Evolutionary conservation across 1,139 yeast genomes (phyloP), one percentile per base, ranked within the genome.

Genomic region (Wickerhamomyces sp.): DNA sequence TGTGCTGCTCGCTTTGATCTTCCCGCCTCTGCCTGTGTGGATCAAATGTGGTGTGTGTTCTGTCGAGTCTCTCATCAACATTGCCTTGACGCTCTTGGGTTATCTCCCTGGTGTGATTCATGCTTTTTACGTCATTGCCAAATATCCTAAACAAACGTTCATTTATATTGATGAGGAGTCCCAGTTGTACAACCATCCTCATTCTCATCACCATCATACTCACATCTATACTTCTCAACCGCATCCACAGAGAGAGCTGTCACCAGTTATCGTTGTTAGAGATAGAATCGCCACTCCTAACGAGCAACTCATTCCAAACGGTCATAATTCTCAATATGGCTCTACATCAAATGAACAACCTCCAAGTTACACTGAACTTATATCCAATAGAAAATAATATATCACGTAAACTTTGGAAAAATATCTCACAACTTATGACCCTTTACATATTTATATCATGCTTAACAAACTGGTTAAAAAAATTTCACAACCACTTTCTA

Each of bases 11-110:
- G 81, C 87, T 1, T 75, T 83, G 29, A 60, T 83, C 43, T 74
- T 81, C 65, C 90, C 91, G 1, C 90, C 91, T 0, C 66, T 84
- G 44, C 87, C 90, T 0, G 90, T 84, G 26, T 76, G 82, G 76
- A 73, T 83, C 49, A 78, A 85, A 58, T 68, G 81, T 46, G 90
- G 90, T 2, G 46, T 81, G 33, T 81, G 87, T 52, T 74, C 86
- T 3, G 66, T 72, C 36, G 89, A 83, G 59, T 71, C 83, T 10
- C 61, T 81, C 14, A 77, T 84, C 49, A 83, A 82, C 59, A 68
- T 83, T 37, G 63, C 76, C 38, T 70, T 83, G 36, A 77, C 81
- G 40, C 53, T 79, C 37, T 65, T 83, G 34, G 89, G 89, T 1
- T 81, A 78, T 59, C 68, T 82, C 42, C 89, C 88, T 1, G 89